These are phyloP conservation scores for Aspergillus neoniger DNA, from an alignment of 2,329 filamentous ascomycete species.

Conservation along the genomic window DNA sequence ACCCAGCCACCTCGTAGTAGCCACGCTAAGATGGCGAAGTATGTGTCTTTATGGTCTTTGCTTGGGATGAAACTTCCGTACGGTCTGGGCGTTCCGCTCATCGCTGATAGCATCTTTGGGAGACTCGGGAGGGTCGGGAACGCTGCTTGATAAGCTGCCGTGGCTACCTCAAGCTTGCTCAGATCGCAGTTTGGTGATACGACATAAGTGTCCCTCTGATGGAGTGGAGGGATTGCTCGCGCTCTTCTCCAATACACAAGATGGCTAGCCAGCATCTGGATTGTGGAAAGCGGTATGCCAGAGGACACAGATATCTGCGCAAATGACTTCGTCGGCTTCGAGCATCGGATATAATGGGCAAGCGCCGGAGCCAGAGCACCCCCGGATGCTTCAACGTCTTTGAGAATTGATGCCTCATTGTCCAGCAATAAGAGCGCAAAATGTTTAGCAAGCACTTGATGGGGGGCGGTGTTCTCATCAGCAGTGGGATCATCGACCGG, in stretches of 20 bases:
- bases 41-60: slow-evolving; percentile 81
- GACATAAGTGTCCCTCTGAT: slow-evolving; percentile 86
- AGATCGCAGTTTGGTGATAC: slow-evolving; percentile 87
- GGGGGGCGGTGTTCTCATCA: slow-evolving; percentile 60
- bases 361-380: slow-evolving; percentile 76
- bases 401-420: slow-evolving; percentile 77
- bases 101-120: slow-evolving; percentile 79
- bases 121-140: slow-evolving; percentile 84
- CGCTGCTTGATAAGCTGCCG: slow-evolving; percentile 69
- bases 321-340: slow-evolving; percentile 66
- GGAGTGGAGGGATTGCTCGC: slow-evolving; percentile 85
- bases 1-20: slow-evolving; percentile 91
- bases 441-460: slow-evolving; percentile 71
- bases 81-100: slow-evolving; percentile 77
- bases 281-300: slow-evolving; percentile 73
- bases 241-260: slow-evolving; percentile 95
- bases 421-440: slow-evolving; percentile 83
- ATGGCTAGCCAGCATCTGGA: slow-evolving; percentile 86
- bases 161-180: slow-evolving; percentile 67
- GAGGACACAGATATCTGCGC: slow-evolving; percentile 64
- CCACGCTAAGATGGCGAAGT: slow-evolving; percentile 91
- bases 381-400: slow-evolving; percentile 66
- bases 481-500: slow-evolving; percentile 63
- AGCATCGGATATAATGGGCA: slow-evolving; percentile 67
- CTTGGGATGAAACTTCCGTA: slow-evolving; percentile 84